Conservation (phyloP, 2,329 filamentous ascomycete species). For the Neonectria punicea region DNA sequence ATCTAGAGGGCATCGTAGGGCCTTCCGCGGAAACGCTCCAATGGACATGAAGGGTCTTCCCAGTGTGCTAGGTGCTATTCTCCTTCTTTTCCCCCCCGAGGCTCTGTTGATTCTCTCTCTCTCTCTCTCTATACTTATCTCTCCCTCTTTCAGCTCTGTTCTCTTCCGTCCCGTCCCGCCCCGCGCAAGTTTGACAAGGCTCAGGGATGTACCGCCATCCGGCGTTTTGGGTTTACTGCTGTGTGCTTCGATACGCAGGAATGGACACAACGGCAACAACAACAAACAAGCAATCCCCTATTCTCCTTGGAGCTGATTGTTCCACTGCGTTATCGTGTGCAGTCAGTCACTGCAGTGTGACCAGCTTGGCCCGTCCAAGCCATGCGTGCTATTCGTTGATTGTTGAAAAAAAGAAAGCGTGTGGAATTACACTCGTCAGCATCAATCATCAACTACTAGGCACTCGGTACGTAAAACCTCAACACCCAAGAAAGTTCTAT, state of each 20-base stretch:
- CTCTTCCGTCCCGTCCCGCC: neutral
- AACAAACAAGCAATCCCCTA: conserved; percentile 13
- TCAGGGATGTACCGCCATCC: conserved; percentile 38
- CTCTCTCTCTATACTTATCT: no score
- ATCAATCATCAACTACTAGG: conserved; percentile 17
- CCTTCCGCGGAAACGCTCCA: neutral
- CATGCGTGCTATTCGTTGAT: conserved; percentile 3
- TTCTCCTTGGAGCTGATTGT: conserved; percentile 13
- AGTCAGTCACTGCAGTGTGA: conserved; percentile 9
- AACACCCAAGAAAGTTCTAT: neutral
- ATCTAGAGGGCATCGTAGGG: neutral
- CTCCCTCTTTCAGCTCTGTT: neutral
- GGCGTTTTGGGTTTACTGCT: conserved; percentile 40
- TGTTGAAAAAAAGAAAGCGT: conserved; percentile 12
- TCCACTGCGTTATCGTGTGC: conserved; percentile 12
- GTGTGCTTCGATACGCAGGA: conserved; percentile 17
- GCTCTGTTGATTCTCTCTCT: neutral
- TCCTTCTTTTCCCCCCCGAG: neutral
- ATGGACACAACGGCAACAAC: neutral
- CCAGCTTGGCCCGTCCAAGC: conserved; percentile 20
- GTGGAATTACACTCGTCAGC: conserved; percentile 21
- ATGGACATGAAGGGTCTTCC: neutral
- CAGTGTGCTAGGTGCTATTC: neutral
- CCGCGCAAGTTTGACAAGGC: conserved; percentile 25
- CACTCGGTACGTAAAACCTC: conserved; percentile 3